Conservation (phyloP, 2,329 filamentous ascomycete genomes). For the Monosporascus ibericus region DNA sequence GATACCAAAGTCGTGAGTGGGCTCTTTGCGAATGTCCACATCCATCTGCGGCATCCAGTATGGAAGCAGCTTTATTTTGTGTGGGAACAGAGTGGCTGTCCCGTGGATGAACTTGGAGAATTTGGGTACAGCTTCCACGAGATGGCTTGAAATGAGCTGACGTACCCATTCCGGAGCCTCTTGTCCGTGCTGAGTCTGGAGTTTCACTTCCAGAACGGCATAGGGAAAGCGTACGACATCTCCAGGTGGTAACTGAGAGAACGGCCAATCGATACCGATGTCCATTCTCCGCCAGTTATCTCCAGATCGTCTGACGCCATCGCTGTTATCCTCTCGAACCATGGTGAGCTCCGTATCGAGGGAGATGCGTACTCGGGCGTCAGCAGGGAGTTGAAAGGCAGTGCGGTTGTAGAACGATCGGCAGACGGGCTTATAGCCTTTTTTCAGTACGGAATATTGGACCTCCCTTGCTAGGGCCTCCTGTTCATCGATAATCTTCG, state of each 20-base stretch:
- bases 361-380: slow-evolving; percentile 92
- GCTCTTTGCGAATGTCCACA: slow-evolving; percentile 90
- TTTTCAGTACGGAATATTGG: slow-evolving; percentile 86
- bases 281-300: slow-evolving; percentile 96
- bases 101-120: slow-evolving; percentile 99
- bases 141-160: slow-evolving; percentile 84
- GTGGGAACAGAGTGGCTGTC: slow-evolving; percentile 78
- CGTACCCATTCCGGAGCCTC: slow-evolving; percentile 96
- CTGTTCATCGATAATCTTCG: slow-evolving; percentile 85
- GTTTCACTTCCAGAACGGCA: slow-evolving; percentile 91
- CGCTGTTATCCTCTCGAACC: slow-evolving; percentile 90
- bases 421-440: slow-evolving; percentile 81
- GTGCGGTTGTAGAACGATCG: slow-evolving; percentile 97
- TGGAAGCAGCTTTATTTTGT: slow-evolving; percentile 80
- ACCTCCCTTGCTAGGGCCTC: slow-evolving; percentile 87
- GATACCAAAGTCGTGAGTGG: slow-evolving; percentile 85
- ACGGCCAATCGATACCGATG: slow-evolving; percentile 93
- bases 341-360: slow-evolving; percentile 94
- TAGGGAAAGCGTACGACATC: slow-evolving; percentile 93
- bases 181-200: slow-evolving; percentile 92
- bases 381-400: slow-evolving; percentile 93
- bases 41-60: slow-evolving; percentile 99
- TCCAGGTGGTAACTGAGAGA: slow-evolving; percentile 76
- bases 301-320: slow-evolving; percentile 68
- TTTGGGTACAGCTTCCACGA: slow-evolving; percentile 98